Conservation (phyloP, 805 yeast genomes). For the Candida gorgasii region DNA sequence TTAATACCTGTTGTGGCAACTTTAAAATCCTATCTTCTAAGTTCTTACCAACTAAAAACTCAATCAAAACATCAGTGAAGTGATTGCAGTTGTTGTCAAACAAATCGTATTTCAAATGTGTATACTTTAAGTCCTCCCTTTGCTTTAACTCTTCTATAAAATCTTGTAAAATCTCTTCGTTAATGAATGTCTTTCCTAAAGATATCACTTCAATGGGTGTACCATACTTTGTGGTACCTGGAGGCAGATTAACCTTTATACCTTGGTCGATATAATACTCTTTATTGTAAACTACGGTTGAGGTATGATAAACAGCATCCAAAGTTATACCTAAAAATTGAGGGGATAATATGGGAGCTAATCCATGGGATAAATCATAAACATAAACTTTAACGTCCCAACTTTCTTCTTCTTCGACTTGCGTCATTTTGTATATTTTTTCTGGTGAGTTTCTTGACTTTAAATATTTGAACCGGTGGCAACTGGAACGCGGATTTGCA, state of each 20-base stretch:
- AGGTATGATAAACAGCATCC: constrained; percentile 70
- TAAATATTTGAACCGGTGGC: constrained; percentile 3
- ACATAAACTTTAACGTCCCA: constrained; percentile 55
- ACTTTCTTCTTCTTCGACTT: constrained; percentile 21
- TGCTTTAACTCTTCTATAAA: constrained; percentile 49
- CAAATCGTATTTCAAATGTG: constrained; percentile 52
- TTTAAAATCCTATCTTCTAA: constrained; percentile 54
- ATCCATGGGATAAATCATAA: constrained; percentile 63
- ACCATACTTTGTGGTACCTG: constrained; percentile 64
- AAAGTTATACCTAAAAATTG: constrained; percentile 52
- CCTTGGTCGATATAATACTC: constrained; percentile 66
- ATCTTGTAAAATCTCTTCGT: constrained; percentile 53
- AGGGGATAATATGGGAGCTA: constrained; percentile 54
- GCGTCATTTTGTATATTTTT: not conserved
- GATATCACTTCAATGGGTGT: constrained; percentile 52
- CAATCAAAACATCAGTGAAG: constrained; percentile 57
- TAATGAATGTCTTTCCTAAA: constrained; percentile 54
- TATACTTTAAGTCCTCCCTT: constrained; percentile 41
- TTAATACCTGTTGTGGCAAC: constrained; percentile 53
- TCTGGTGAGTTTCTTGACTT: not conserved
- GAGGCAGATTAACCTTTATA: constrained; percentile 36
- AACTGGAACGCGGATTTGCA: constrained; percentile 1
- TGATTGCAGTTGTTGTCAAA: constrained; percentile 70
- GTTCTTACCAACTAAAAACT: constrained; percentile 56
- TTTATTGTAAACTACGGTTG: constrained; percentile 52